Conservation (phyloP, 2,329 filamentous ascomycete genomes). For the Epicoccum sorghinum region DNA sequence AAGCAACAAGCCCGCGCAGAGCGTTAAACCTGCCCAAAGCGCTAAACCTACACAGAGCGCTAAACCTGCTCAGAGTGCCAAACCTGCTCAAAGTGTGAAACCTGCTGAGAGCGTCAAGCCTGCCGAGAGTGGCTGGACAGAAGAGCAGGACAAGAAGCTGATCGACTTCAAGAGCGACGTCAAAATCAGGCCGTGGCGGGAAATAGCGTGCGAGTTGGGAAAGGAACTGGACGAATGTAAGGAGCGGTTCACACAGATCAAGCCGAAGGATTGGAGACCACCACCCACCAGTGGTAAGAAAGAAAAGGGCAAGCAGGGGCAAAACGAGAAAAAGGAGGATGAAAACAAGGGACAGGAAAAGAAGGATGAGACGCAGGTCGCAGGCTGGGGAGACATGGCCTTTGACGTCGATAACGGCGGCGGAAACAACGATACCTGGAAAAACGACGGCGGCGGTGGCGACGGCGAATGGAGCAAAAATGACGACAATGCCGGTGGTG, state of each 20-base stretch:
- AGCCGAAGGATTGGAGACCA: conserved; percentile 30
- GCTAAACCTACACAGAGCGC: too few relatives aligned
- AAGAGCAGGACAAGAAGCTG: conserved; percentile 51
- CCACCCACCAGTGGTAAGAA: background rate
- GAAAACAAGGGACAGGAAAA: conserved; percentile 15
- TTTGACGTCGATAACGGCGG: background rate
- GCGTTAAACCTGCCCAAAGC: too few relatives aligned
- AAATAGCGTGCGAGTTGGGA: conserved; percentile 38
- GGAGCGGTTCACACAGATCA: conserved; percentile 46
- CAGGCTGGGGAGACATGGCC: too few relatives aligned
- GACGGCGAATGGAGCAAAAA: background rate
- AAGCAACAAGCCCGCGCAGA: too few relatives aligned
- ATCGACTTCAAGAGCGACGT: conserved; percentile 43
- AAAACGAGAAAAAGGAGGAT: conserved; percentile 15
- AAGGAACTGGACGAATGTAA: conserved; percentile 26
- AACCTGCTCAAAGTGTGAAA: too few relatives aligned
- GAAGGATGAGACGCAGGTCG: background rate
- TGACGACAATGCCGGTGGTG: background rate
- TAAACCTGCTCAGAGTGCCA: too few relatives aligned
- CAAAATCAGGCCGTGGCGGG: conserved; percentile 28
- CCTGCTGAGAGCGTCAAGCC: background rate
- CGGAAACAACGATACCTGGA: background rate
- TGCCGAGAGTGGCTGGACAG: conserved; percentile 23
- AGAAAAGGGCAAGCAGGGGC: conserved; percentile 7
- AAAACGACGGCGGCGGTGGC: background rate